A percentile compares a stretch with the other conserved stretches of the same genome.
Evolutionary conservation across 164 flowering plant species (phyloP).

Genomic region (Magnolia kwangsiensis): DNA sequence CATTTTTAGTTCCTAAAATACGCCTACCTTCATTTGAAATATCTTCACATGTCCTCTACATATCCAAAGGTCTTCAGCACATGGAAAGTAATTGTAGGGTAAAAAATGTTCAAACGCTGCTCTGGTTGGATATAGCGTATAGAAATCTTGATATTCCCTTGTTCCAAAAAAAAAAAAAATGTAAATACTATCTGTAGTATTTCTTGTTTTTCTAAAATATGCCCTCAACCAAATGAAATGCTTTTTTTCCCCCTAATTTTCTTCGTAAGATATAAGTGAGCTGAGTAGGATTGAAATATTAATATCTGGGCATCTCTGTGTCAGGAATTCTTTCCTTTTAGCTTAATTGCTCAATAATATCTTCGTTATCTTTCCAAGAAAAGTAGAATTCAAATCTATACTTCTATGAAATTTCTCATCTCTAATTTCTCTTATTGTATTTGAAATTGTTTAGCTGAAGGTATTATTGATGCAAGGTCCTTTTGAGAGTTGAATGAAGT

Average conservation of each 20-base stretch:
- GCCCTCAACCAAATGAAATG: neutral
- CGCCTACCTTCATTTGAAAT: too few species aligned
- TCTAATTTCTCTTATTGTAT: neutral
- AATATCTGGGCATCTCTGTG: neutral
- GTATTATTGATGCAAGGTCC: neutral
- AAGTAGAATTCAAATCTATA: neutral
- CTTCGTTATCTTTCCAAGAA: neutral
- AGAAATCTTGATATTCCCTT: too few species aligned
- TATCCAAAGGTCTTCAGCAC: too few species aligned
- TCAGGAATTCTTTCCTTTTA: neutral
- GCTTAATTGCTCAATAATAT: neutral
- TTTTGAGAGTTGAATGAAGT: too few species aligned
- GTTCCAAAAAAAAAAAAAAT: too few species aligned
- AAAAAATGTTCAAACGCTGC: too few species aligned
- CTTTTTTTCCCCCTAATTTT: neutral
- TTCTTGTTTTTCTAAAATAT: too few species aligned
- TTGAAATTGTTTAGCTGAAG: neutral
- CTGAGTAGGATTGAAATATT: neutral
- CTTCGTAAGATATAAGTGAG: neutral
- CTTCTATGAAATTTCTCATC: neutral
- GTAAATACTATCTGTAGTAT: too few species aligned
- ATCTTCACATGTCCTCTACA: too few species aligned
- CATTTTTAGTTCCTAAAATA: too few species aligned
- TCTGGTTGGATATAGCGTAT: too few species aligned
- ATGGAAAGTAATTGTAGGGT: too few species aligned